Evolutionary conservation across 805 yeast species (phyloP).

Genomic region (Ogataea haglerorum): DNA sequence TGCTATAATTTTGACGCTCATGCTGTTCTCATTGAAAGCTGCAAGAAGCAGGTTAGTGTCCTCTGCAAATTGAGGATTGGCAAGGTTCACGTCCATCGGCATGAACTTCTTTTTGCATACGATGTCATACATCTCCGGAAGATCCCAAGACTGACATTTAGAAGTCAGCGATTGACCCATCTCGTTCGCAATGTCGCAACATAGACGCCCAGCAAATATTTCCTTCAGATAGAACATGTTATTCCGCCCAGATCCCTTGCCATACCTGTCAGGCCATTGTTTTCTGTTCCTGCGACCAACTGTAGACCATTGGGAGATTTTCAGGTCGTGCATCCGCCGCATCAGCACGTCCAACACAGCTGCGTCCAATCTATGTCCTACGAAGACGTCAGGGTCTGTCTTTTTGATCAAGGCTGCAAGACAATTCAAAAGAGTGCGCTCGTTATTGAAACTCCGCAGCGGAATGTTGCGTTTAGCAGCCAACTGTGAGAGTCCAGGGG

Average conservation of each 20-base stretch:
- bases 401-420: slow-evolving; percentile 66
- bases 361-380: slow-evolving; percentile 85
- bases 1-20: slow-evolving; percentile 66
- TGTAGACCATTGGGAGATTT: slow-evolving; percentile 72
- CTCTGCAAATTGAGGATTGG: slow-evolving; percentile 59
- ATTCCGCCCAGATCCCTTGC: slow-evolving; percentile 48
- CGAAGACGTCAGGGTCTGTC: slow-evolving; percentile 85
- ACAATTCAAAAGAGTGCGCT: slow-evolving; percentile 68
- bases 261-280: slow-evolving; percentile 74
- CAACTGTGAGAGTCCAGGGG: slow-evolving; percentile 67
- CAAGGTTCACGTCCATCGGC: slow-evolving; percentile 70
- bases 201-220: slow-evolving; percentile 75
- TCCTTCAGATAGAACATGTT: slow-evolving; percentile 54
- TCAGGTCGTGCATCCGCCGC: slow-evolving; percentile 73
- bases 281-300: slow-evolving; percentile 80
- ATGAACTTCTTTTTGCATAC: slow-evolving; percentile 63
- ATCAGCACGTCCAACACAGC: slow-evolving; percentile 75
- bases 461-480: slow-evolving; percentile 53
- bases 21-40: slow-evolving; percentile 66
- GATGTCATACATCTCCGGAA: slow-evolving; percentile 84
- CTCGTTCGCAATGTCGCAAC: slow-evolving; percentile 92
- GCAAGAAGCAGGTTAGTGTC: slow-evolving; percentile 66
- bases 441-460: slow-evolving; percentile 64
- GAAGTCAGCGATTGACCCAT: slow-evolving; percentile 90
- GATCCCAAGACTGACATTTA: slow-evolving; percentile 92